Percentiles rank a stretch among this genome's conserved stretches.
These are phyloP conservation scores for Chalaropsis thielavioides DNA, from an alignment of 2,329 filamentous ascomycete species.

Conservation along the genomic window DNA sequence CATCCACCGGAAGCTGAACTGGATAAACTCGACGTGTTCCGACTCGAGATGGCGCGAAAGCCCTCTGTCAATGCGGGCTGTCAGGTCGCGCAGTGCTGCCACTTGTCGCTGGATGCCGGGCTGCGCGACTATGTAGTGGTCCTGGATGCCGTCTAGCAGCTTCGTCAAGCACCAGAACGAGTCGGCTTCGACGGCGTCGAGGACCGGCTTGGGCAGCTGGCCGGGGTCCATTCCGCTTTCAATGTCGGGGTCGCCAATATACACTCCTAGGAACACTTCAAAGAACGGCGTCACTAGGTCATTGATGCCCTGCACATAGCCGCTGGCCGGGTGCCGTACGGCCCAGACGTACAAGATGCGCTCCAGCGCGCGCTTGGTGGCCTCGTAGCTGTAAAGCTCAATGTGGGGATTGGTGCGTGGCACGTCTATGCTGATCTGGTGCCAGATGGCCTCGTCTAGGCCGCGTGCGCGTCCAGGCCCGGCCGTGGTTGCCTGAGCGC, in stretches of 20 bases:
- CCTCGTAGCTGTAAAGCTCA: conserved; percentile 87
- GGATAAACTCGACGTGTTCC: conserved; percentile 93
- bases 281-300: conserved; percentile 95
- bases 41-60: conserved; percentile 79
- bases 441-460: conserved; percentile 94
- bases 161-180: conserved; percentile 98
- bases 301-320: conserved; percentile 97
- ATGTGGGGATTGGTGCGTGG: conserved; percentile 93
- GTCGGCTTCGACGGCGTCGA: conserved; percentile 95
- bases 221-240: conserved; percentile 94
- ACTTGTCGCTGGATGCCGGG: conserved; percentile 95
- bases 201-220: conserved; percentile 73
- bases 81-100: conserved; percentile 73
- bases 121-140: conserved; percentile 97
- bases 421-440: conserved; percentile 97
- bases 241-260: conserved; percentile 87
- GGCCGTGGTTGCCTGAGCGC: conserved; percentile 25
- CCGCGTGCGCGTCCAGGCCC: conserved; percentile 38
- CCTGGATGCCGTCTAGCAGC: conserved; percentile 93
- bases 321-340: conserved; percentile 89
- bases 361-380: conserved; percentile 85
- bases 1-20: conserved; percentile 99
- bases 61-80: conserved; percentile 69
- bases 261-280: conserved; percentile 90
- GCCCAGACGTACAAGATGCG: conserved; percentile 96